These are phyloP conservation scores for Hyaloperonospora arabidopsidis DNA, from an alignment of 352 stramenopile species.

Conservation along the genomic window DNA sequence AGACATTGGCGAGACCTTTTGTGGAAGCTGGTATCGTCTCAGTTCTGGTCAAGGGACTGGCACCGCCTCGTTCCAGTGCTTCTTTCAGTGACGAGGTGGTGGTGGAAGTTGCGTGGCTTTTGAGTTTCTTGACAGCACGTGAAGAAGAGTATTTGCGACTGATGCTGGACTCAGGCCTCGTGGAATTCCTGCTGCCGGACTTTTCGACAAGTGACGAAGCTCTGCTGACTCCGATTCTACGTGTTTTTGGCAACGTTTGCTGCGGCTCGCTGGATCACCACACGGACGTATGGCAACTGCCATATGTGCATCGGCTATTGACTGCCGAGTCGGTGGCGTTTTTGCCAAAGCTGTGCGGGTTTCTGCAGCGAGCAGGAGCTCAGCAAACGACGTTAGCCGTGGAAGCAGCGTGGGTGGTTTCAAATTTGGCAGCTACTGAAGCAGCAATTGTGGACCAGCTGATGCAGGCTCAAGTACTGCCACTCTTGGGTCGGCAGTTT, in stretches of 20 bases:
- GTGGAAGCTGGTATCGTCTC: constrained; percentile 59
- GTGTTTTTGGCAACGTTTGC: constrained; percentile 77
- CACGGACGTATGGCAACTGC: constrained; percentile 66
- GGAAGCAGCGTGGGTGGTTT: constrained; percentile 69
- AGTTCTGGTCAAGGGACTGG: constrained; percentile 36
- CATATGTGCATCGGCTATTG: constrained; percentile 43
- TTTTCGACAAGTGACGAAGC: constrained; percentile 54
- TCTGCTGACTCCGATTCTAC: constrained; percentile 65
- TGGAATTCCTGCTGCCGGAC: constrained; percentile 47
- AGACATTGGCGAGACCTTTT: constrained; percentile 71
- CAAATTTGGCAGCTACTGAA: constrained; percentile 64
- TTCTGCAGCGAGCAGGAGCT: constrained; percentile 31
- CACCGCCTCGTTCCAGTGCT: constrained; percentile 16
- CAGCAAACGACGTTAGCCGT: constrained; percentile 36
- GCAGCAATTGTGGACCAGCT: constrained; percentile 46
- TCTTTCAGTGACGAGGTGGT: constrained; percentile 47
- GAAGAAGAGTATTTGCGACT: constrained; percentile 62
- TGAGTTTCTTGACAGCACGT: constrained; percentile 81
- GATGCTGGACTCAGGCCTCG: constrained; percentile 51
- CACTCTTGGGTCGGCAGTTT: constrained; percentile 52
- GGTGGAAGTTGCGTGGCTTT: constrained; percentile 76
- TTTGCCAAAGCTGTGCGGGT: constrained; percentile 47
- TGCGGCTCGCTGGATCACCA: constrained; percentile 59
- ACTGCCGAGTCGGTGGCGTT: constrained; percentile 37
- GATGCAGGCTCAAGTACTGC: constrained; percentile 42